Conservation (phyloP, 2,329 filamentous ascomycete species). For the Cytospora mali region DNA sequence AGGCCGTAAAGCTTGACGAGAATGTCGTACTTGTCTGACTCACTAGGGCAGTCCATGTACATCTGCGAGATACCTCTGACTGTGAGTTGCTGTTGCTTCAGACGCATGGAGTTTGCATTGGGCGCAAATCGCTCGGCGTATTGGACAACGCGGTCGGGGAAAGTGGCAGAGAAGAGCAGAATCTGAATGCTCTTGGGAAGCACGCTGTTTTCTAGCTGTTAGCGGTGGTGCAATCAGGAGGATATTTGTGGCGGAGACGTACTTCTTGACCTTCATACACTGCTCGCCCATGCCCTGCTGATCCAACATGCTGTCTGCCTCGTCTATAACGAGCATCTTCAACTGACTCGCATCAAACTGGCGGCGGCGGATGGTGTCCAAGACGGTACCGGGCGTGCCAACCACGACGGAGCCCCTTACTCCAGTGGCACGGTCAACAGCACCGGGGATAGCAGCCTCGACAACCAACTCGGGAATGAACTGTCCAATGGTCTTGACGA, state of each 20-base stretch:
- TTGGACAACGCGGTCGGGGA: constrained; percentile 80
- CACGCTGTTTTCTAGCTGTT: constrained; percentile 51
- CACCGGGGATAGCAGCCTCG: constrained; percentile 81
- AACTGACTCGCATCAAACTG: constrained; percentile 73
- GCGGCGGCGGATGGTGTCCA: constrained; percentile 79
- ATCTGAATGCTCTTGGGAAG: constrained; percentile 79
- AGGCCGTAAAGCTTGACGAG: constrained; percentile 93
- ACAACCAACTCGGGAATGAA: constrained; percentile 78
- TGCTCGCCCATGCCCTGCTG: constrained; percentile 94
- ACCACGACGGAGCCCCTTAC: constrained; percentile 82
- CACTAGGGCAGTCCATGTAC: constrained; percentile 88
- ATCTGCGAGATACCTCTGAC: constrained; percentile 98
- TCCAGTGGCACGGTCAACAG: constrained; percentile 66
- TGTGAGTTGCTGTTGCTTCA: constrained; percentile 88
- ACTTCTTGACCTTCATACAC: constrained; percentile 87
- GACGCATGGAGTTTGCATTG: constrained; percentile 80
- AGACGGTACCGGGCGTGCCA: constrained; percentile 90
- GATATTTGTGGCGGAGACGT: constrained; percentile 40
- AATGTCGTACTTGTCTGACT: constrained; percentile 82
- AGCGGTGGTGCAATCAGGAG: neutral
- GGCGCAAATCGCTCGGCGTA: constrained; percentile 87
- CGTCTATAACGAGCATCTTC: constrained; percentile 86
- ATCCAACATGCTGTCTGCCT: constrained; percentile 99
- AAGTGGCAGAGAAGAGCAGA: constrained; percentile 93
- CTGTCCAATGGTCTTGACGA: constrained; percentile 80